Percentiles rank a stretch among this genome's conserved stretches.
phyloP scores from a whole-genome alignment of 2,329 filamentous ascomycete genomes.

The Aphanoascus verrucosus region DNA sequence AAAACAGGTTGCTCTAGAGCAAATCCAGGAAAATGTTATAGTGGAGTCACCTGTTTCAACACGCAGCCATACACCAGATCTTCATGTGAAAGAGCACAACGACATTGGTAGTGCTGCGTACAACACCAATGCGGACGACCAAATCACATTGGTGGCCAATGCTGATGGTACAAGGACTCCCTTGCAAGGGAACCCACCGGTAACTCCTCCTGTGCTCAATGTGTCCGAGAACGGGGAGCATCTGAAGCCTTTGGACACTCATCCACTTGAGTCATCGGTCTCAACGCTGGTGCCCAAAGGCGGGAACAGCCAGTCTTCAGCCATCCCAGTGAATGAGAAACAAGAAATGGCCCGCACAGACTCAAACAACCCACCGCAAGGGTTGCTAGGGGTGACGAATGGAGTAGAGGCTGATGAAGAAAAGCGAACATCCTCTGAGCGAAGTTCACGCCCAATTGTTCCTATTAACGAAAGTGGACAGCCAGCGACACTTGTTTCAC shows the following conservation, averaged over 20 bases:
- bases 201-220: no score
- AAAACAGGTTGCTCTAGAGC: conserved; percentile 1
- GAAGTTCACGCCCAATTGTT: background rate
- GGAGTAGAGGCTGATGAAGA: background rate
- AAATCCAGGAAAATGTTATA: conserved; percentile 14
- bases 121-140: background rate
- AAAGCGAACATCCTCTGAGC: background rate
- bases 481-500: conserved; percentile 45
- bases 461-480: conserved; percentile 6
- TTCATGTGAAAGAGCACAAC: background rate
- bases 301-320: background rate
- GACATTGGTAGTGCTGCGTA: background rate
- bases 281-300: conserved; percentile 15
- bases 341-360: conserved; percentile 5
- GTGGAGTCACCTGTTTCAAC: conserved; percentile 8
- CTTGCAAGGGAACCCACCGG: no score
- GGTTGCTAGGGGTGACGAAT: background rate
- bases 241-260: background rate
- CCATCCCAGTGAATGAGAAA: conserved; percentile 15
- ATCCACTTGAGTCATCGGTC: conserved; percentile 13
- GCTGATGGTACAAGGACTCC: background rate
- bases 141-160: background rate
- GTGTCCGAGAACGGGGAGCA: background rate
- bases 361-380: conserved; percentile 3
- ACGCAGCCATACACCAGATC: background rate